A percentile compares a stretch with the other conserved stretches of the same genome.
Evolutionary conservation across 2,329 filamentous ascomycete species (phyloP).

Genomic region (Pleomassaria siparia): DNA sequence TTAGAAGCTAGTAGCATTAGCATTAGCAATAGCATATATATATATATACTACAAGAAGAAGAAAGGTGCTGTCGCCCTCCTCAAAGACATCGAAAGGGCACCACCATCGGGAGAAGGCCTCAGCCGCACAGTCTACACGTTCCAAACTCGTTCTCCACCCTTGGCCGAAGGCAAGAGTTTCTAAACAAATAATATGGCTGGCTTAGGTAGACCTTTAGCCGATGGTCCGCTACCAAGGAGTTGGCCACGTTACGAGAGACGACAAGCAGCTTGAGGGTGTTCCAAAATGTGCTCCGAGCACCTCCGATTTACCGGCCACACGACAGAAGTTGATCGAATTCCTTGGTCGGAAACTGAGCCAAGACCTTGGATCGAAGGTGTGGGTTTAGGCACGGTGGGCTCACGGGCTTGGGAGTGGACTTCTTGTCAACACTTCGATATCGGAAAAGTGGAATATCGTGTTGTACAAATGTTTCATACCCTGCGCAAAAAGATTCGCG

Average conservation of each 20-base stretch:
- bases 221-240: background rate
- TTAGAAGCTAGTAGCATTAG: too few relatives aligned
- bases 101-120: too few relatives aligned
- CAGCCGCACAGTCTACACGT: background rate
- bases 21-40: too few relatives aligned
- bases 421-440: background rate
- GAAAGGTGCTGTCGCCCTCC: too few relatives aligned
- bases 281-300: too few relatives aligned
- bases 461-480: background rate
- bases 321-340: too few relatives aligned
- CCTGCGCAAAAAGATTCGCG: background rate
- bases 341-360: too few relatives aligned
- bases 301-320: too few relatives aligned
- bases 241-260: background rate
- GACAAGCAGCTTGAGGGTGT: too few relatives aligned
- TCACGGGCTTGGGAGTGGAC: background rate
- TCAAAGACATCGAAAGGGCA: too few relatives aligned
- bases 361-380: too few relatives aligned
- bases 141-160: background rate
- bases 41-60: too few relatives aligned
- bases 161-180: background rate
- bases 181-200: background rate
- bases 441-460: background rate
- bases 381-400: background rate
- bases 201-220: background rate